Percentiles rank a stretch among this genome's conserved stretches.
Conservation (phyloP, 768 basidiomycete species). For the Lentinula aciculospora region DNA sequence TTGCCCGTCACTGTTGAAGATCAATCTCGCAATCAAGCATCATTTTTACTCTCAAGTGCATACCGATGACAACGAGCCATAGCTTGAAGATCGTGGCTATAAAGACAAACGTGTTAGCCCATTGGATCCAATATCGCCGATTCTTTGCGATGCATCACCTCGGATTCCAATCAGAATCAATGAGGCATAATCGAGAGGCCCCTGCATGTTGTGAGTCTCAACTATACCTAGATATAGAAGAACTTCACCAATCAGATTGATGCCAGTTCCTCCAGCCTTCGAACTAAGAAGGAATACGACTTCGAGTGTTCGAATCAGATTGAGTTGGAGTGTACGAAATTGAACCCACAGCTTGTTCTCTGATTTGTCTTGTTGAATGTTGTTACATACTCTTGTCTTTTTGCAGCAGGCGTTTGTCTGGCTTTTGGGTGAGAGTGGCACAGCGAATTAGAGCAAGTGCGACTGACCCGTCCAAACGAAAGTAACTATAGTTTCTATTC, state of each 20-base stretch:
- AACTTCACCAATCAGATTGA: constrained; percentile 78
- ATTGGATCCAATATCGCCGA: background rate
- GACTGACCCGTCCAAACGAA: constrained; percentile 81
- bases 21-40: constrained; percentile 8
- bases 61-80: constrained; percentile 97
- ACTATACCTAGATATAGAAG: background rate
- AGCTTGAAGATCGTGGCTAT: constrained; percentile 86
- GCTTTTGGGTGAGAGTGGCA: background rate
- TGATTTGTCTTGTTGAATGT: constrained; percentile 78
- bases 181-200: constrained; percentile 78
- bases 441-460: background rate
- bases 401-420: constrained; percentile 71
- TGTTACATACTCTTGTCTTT: constrained; percentile 85
- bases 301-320: constrained; percentile 18
- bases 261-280: constrained; percentile 92
- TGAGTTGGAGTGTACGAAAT: background rate
- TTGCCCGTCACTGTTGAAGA: constrained; percentile 75
- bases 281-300: constrained; percentile 91
- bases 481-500: constrained; percentile 67
- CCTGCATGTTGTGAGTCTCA: constrained; percentile 23
- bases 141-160: constrained; percentile 37
- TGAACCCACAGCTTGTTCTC: constrained; percentile 60
- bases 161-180: constrained; percentile 95
- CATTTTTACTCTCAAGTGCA: constrained; percentile 9
- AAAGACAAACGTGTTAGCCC: background rate